Base-by-base conservation (phyloP, 768 basidiomycete species). In the Leccinellum albellum region DNA sequence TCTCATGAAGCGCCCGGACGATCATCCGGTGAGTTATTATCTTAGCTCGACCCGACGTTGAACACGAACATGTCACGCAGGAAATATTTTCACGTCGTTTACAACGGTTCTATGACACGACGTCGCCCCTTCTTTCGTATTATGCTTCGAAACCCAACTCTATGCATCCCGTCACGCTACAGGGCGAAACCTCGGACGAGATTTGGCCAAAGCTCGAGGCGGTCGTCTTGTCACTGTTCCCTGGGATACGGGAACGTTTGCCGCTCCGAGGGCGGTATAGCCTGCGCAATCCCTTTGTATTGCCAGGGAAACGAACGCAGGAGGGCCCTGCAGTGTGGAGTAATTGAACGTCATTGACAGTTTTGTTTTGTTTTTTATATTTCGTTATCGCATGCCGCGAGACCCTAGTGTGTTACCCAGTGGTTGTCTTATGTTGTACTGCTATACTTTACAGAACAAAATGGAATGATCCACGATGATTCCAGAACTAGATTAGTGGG, bases 121-220 rank as follows among this genome's bases (percentile, higher is more conserved):
- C 93, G 1, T 83, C 87, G 3, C 91, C 94, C 6, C 77, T 96
- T n/a, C 75, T 96, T 15, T 75, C 79, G 17, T 88, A 93, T 72
- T 95, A 87, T 70, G 60, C 76, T 23, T 71, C 70, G 26, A 62
- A 72, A 23, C 66, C 75, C 35, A 66, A 75, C 8, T 75, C 80
- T 15, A 73, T 79, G 26, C 76, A 74, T 50, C 70, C 86, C 17
- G 78, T 79, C 51, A 84, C 85, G 3, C 70, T 96, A 29, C 76
- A 79, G 20, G 92, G 93, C 3, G 73, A 78, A 54, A 90, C 91
- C 8, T 91, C 89, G 3, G 89, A 94, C 65, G 90, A 94, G 70
- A 94, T 95, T 60, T 95, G 92, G 92, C 91, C 90, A 3, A 76
- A 86, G 61, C 79, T 96, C 12, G 91, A 93, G 59, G 72, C 72